Evolutionary conservation across 2,329 filamentous ascomycete genomes (phyloP), one percentile per base, ranked within the genome.

Genomic region (Clonostachys chloroleuca): DNA sequence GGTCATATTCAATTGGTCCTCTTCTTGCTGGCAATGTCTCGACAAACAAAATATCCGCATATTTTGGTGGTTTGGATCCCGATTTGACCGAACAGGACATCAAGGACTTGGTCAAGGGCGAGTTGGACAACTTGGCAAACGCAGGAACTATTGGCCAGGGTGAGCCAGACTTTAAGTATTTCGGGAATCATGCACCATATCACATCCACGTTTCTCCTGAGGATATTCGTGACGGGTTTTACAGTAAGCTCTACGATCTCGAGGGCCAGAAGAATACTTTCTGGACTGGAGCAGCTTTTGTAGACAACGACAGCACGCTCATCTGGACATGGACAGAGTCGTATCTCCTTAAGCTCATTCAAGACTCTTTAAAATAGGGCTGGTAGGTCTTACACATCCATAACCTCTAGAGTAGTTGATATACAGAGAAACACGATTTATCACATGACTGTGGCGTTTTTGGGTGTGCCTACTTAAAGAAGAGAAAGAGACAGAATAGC

Each of bases 181-280:
- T 66, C 65, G 51, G 56, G 65, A 24, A 45, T 66, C 39, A 58
- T 39, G 14, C 36, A 12, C 36, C 36, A n/a, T 39, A 39, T 5
- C 36, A 39, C 10, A n/a, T 39, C 10, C 36, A 54, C 12, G 63
- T 70, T 1, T 53, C 62, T 0, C 50, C 56, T 2, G 55, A 63
- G 2, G 59, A 62, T 12, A 66, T 75, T 45, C 52, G 49, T 14
- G 51, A 46, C 6, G 71, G 71, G 0, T 74, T 74, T 42, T 69
- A 75, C 47, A 59, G 62, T 35, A 52, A 63, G 39, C 56, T 73
- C 43, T 63, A 69, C 52, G 63, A 54, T 3, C 55, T 77, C 24
- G 72, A 75, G 54, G 73, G 72, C 0, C 49, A 63, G n/a, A 56
- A 60, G n/a, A 66, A 64, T 14, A 75, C 71, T 0, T 76, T 59